These are phyloP conservation scores for Sungouiella thailandica DNA, from an alignment of 805 yeast species.

Conservation along the genomic window DNA sequence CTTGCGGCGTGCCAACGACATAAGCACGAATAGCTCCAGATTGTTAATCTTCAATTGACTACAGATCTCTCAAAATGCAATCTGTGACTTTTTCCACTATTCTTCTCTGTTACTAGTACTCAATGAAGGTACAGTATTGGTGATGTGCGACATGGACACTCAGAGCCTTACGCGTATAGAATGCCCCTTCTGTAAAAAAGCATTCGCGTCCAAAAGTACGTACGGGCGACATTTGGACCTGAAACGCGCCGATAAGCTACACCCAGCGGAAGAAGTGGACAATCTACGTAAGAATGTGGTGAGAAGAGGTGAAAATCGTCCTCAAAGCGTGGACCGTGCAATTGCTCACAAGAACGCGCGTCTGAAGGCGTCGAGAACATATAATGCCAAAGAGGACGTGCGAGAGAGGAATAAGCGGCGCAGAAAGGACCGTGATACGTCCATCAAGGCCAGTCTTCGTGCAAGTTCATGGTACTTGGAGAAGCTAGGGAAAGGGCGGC, in stretches of 20 bases:
- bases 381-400: constrained; percentile 46
- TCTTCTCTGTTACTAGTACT: no score
- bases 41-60: no score
- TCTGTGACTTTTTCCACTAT: no score
- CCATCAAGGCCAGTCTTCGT: constrained; percentile 29
- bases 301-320: constrained; percentile 2
- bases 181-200: constrained; percentile 50
- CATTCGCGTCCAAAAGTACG: constrained; percentile 55
- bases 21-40: no score
- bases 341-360: constrained; percentile 41
- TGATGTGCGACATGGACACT: no score
- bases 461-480: constrained; percentile 10
- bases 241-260: constrained; percentile 47
- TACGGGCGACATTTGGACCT: constrained; percentile 56
- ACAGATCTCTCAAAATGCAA: no score
- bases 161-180: no score
- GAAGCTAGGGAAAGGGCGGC: not conserved
- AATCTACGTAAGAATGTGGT: constrained; percentile 44
- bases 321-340: not conserved
- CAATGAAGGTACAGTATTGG: no score
- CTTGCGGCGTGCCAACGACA: no score
- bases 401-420: constrained; percentile 41
- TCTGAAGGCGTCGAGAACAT: constrained; percentile 34
- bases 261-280: constrained; percentile 47
- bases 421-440: constrained; percentile 40